Base-by-base conservation (phyloP, 1,284 basidiomycete species). In the Coniferiporia weirii region DNA sequence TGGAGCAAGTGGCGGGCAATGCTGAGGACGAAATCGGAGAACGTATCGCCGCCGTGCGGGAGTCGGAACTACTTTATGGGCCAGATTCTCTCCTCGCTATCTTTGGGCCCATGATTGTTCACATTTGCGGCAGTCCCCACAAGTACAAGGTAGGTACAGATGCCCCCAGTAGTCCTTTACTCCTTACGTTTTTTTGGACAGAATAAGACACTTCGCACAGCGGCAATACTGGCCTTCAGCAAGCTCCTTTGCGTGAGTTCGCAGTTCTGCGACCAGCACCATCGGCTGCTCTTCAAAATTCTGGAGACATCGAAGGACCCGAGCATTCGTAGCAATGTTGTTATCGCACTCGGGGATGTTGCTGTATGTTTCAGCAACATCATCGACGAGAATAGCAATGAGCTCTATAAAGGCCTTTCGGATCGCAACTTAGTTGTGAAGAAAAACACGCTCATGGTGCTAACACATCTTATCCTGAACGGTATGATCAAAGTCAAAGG, bases 401-500 rank as follows among this genome's bases (percentile, higher is more conserved):
- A 95, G 63, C 78, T 99, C 4, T 99, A 98, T 76, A 92, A 91
- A 66, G 96, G 96, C 0, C 81, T 99, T 46, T 87, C 89, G 8
- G 96, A 99, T 71, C 73, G 76, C 19, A 86, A 98, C 69, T 76
- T 93, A 4, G 84, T 90, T 48, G 96, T 99, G 62, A 99, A 98
- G 85, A 98, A 99, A 79, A 98, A 98, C 74, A 98, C 96, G 47
- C 81, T 99, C 52, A 99, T 99, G 96, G 96, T 99, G 51, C 79
- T 99, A 61, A 98, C 96, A 3, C 95, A 99, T 73, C 75, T 99
- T 63, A 99, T 99, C 69, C 75, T 98, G 63, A 98, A 98, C 69
- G 96, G 96, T 0, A 98, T 98, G 96, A 93, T 98, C 79, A 99
- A 99, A 73, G 96, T 98, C 69, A 99, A 99, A 73, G 97, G 97